Evolutionary conservation across 768 basidiomycete genomes (phyloP).

Genomic region (Coprinopsis sp.): DNA sequence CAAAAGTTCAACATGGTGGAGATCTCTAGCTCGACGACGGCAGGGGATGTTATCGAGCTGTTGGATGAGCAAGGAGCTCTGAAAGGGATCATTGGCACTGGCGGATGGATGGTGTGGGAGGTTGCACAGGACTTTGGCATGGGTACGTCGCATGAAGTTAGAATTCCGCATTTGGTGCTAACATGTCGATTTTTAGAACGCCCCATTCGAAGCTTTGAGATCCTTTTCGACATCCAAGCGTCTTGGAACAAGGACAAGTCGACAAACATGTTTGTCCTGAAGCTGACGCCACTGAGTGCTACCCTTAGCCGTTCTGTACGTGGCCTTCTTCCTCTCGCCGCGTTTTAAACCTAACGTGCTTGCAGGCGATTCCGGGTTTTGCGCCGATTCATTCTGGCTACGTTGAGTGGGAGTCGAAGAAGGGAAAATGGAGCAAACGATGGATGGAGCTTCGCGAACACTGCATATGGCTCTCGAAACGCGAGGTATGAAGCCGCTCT

Average conservation of each 20-base stretch:
- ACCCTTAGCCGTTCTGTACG: slow-evolving; percentile 57
- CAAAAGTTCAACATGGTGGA: slow-evolving; percentile 74
- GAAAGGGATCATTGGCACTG: slow-evolving; percentile 49
- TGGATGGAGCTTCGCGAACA: slow-evolving; percentile 87
- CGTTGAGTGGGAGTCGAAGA: slow-evolving; percentile 86
- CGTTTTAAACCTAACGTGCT: slow-evolving; percentile 8
- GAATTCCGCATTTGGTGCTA: slow-evolving; percentile 2
- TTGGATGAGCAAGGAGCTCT: slow-evolving; percentile 64
- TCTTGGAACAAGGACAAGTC: slow-evolving; percentile 86
- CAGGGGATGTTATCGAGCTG: slow-evolving; percentile 66
- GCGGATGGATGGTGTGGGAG: slow-evolving; percentile 88
- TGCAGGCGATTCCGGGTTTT: slow-evolving; percentile 39
- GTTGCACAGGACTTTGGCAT: slow-evolving; percentile 88
- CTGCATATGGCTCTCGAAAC: slow-evolving; percentile 81
- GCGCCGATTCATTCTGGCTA: slow-evolving; percentile 51
- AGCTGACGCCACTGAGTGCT: slow-evolving; percentile 60
- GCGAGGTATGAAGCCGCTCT: no score
- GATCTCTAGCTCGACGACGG: slow-evolving; percentile 60
- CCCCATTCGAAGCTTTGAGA: slow-evolving; percentile 82
- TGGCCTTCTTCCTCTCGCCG: slow-evolving; percentile 10
- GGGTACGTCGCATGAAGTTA: slow-evolving; percentile 37
- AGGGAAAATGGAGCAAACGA: slow-evolving; percentile 93
- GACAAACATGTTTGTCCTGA: slow-evolving; percentile 77
- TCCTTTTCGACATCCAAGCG: slow-evolving; percentile 69
- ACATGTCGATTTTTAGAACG: slow-evolving; percentile 58